phyloP scores from a whole-genome alignment of 257 asterid species.

The Striga asiatica region DNA sequence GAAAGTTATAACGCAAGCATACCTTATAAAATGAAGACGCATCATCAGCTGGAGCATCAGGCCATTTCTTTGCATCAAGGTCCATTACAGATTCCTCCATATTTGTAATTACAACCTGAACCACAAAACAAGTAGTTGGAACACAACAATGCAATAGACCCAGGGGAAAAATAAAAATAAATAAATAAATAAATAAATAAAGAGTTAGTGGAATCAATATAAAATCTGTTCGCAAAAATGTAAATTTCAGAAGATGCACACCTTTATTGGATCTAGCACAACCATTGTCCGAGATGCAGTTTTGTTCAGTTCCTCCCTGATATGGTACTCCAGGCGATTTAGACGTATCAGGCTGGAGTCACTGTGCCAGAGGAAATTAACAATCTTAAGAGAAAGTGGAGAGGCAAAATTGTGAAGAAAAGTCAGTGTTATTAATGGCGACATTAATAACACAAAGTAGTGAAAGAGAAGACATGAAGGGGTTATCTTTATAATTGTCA shows the following conservation, averaged over 20 bases:
- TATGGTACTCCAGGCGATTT: constrained; percentile 79
- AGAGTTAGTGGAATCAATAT: not conserved
- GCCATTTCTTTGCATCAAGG: constrained; percentile 92
- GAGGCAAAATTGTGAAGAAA: constrained; percentile 5
- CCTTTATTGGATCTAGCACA: constrained; percentile 86
- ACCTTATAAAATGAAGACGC: constrained; percentile 70
- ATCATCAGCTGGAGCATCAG: constrained; percentile 69
- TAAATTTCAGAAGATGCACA: constrained; percentile 11
- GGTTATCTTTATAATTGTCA: not conserved
- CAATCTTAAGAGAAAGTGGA: constrained; percentile 10
- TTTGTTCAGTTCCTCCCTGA: constrained; percentile 84
- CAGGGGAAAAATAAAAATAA: no score
- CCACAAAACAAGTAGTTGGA: not conserved
- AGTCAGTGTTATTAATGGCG: not conserved
- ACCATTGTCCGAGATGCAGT: constrained; percentile 76
- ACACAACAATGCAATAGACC: not conserved
- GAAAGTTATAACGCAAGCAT: not conserved
- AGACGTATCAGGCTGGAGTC: constrained; percentile 69
- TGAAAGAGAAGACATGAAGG: not conserved
- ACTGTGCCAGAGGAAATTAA: constrained; percentile 36
- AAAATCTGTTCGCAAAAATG: not conserved
- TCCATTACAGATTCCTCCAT: constrained; percentile 54
- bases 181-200: no score
- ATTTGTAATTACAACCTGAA: constrained; percentile 75
- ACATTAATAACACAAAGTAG: no score